Conservation (phyloP, 2,329 filamentous ascomycete species). For the Cercospora canescens region DNA sequence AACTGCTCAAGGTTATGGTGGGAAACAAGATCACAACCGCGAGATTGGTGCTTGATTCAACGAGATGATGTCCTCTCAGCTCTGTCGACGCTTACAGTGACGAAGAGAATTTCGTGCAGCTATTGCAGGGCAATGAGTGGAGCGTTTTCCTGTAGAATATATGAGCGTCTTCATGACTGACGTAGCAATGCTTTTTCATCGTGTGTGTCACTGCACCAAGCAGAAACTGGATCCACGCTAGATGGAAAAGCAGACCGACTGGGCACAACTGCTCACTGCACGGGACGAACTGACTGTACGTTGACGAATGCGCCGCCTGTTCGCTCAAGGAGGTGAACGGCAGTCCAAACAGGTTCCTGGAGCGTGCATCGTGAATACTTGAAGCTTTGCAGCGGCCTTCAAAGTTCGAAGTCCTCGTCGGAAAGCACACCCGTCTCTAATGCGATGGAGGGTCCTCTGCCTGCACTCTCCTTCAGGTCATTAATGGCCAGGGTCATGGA, state of each 20-base stretch:
- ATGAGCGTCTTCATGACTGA: neutral
- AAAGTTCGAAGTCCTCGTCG: too few relatives aligned
- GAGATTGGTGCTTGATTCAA: constrained; percentile 5
- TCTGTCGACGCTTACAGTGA: too few relatives aligned
- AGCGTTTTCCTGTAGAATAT: neutral
- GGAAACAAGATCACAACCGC: constrained; percentile 36
- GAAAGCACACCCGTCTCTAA: too few relatives aligned
- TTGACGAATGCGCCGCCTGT: neutral
- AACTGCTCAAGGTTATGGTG: constrained; percentile 41
- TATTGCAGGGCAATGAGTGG: neutral
- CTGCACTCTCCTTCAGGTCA: too few relatives aligned
- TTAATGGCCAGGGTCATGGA: too few relatives aligned
- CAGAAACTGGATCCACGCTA: neutral
- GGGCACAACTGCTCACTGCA: neutral
- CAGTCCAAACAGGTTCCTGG: neutral
- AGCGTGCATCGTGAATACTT: too few relatives aligned
- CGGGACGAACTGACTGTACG: neutral
- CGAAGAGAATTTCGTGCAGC: neutral
- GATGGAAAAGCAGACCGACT: neutral
- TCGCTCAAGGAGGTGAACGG: neutral
- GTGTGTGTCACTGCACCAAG: too few relatives aligned
- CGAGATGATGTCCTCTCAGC: neutral
- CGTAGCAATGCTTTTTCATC: neutral
- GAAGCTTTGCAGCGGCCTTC: too few relatives aligned
- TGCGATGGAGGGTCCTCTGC: too few relatives aligned